These are phyloP conservation scores for Hemisphaericaspora lyxosophila DNA, from an alignment of 1,139 yeast genomes.

Conservation along the genomic window DNA sequence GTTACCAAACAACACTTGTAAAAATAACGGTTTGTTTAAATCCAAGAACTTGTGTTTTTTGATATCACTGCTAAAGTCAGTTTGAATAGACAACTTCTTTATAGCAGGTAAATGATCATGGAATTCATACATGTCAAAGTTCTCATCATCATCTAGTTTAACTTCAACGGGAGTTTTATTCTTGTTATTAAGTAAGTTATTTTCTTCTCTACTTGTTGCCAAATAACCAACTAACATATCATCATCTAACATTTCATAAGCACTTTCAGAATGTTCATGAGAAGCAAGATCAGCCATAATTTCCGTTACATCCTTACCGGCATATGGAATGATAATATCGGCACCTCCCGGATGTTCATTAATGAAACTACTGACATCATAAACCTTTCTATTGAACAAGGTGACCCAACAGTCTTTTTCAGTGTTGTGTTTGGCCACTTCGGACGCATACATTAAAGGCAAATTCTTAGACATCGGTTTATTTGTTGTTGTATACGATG, in stretches of 20 bases:
- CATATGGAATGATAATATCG: slow-evolving; percentile 69
- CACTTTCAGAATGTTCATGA: slow-evolving; percentile 81
- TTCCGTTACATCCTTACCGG: slow-evolving; percentile 80
- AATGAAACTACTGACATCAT: slow-evolving; percentile 75
- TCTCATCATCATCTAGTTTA: slow-evolving; percentile 24
- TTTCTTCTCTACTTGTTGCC: slow-evolving; percentile 47
- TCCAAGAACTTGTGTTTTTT: slow-evolving; percentile 83
- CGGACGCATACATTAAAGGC: slow-evolving; percentile 35
- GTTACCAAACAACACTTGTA: slow-evolving; percentile 72
- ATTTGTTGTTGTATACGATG: background rate
- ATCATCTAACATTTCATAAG: slow-evolving; percentile 87
- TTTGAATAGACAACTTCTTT: slow-evolving; percentile 69
- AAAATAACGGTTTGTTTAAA: slow-evolving; percentile 72
- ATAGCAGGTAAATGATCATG: slow-evolving; percentile 67
- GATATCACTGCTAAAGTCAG: slow-evolving; percentile 72
- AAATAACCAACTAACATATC: slow-evolving; percentile 51
- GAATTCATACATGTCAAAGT: slow-evolving; percentile 39
- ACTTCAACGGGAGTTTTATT: slow-evolving; percentile 47
- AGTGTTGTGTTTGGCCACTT: slow-evolving; percentile 52
- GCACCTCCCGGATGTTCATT: slow-evolving; percentile 90
- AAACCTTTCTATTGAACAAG: slow-evolving; percentile 68
- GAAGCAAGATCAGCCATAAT: slow-evolving; percentile 68
- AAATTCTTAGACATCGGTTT: slow-evolving; percentile 26
- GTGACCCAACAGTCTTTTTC: slow-evolving; percentile 74
- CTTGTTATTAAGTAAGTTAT: slow-evolving; percentile 41